phyloP scores from a whole-genome alignment of 768 basidiomycete species.

The Hericium erinaceus region DNA sequence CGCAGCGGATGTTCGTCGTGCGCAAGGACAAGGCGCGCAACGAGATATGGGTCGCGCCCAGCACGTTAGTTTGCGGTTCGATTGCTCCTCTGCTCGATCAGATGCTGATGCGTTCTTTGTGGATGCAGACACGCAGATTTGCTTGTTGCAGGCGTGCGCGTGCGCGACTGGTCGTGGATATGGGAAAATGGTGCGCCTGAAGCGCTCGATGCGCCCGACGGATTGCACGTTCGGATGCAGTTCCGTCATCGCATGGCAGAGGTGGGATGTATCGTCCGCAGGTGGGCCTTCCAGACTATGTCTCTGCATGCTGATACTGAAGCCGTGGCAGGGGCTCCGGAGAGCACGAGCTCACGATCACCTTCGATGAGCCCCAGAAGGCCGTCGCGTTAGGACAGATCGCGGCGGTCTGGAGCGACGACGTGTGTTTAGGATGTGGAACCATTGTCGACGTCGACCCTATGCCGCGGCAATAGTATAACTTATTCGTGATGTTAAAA shows the following conservation, averaged over 20 bases:
- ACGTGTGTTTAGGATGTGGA: conserved; percentile 83
- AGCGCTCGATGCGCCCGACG: conserved; percentile 30
- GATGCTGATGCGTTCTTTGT: background rate
- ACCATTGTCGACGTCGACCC: conserved; percentile 32
- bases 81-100: background rate
- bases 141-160: conserved; percentile 23
- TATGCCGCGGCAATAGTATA: no score
- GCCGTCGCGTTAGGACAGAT: conserved; percentile 78
- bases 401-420: conserved; percentile 59
- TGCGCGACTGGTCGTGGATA: conserved; percentile 66
- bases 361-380: conserved; percentile 49
- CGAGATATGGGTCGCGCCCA: conserved; percentile 67
- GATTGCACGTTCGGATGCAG: conserved; percentile 44
- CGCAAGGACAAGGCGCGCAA: conserved; percentile 57
- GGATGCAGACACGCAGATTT: conserved; percentile 54
- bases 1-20: conserved; percentile 59
- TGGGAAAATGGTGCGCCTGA: conserved; percentile 52
- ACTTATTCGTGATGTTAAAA: no score
- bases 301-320: background rate
- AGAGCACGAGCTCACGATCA: conserved; percentile 30
- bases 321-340: conserved; percentile 1
- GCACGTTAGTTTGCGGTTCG: conserved; percentile 34
- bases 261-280: conserved; percentile 41
- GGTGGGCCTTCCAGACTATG: conserved; percentile 24
- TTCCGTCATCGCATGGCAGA: conserved; percentile 63